phyloP scores from a whole-genome alignment of 2,329 filamentous ascomycete genomes.

The Ascochyta pisi region DNA sequence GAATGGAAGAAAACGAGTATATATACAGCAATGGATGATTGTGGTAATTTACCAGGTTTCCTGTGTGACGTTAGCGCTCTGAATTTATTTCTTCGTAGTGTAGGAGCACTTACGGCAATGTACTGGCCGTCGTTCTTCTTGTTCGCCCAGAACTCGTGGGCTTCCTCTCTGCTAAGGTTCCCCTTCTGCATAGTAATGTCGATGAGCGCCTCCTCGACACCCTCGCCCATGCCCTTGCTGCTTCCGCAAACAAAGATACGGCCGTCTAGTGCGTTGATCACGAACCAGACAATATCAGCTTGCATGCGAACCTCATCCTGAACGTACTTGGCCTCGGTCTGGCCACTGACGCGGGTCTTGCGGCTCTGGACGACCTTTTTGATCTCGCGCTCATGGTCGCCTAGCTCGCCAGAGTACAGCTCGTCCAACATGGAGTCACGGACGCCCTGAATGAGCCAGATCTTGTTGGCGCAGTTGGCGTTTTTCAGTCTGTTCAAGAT shows the following conservation, averaged over 20 bases:
- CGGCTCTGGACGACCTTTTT: conserved; percentile 62
- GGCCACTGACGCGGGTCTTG: conserved; percentile 48
- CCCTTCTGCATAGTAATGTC: conserved; percentile 94
- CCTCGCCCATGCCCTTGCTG: conserved; percentile 96
- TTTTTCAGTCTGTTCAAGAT: conserved; percentile 93
- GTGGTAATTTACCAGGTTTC: conserved; percentile 16
- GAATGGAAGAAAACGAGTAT: not conserved
- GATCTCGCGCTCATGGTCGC: conserved; percentile 61
- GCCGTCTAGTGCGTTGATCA: conserved; percentile 94
- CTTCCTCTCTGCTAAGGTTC: conserved; percentile 81
- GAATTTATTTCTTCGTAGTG: fast-evolving
- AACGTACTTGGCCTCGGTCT: conserved; percentile 80
- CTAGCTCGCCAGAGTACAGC: conserved; percentile 95
- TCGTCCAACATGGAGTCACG: conserved; percentile 95
- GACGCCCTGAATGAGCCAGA: conserved; percentile 93
- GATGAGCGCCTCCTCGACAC: conserved; percentile 84
- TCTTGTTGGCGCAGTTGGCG: conserved; percentile 96
- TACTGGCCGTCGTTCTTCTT: conserved; percentile 96
- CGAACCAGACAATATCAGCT: conserved; percentile 97
- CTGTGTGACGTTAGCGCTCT: not conserved
- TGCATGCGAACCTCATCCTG: conserved; percentile 93
- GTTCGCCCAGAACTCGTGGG: conserved; percentile 83
- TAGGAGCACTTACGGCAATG: conserved; percentile 69
- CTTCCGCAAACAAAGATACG: conserved; percentile 96
- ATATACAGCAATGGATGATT: conserved; percentile 1